Base-by-base conservation (phyloP, 129 eudicot species). In the Rutidosis leptorrhynchoides region DNA sequence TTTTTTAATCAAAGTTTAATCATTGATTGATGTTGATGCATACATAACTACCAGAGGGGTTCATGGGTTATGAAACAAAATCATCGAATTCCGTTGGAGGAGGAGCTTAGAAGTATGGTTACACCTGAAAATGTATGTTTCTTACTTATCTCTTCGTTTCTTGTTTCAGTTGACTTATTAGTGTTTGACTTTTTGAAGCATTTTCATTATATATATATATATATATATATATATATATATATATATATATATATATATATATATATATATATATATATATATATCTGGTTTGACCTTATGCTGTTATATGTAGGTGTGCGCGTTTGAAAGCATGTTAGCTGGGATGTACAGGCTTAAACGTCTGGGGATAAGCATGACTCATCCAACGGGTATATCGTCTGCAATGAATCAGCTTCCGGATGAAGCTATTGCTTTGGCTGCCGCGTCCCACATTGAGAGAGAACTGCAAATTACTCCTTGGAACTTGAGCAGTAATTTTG, bases 341-440 rank as follows among this genome's bases (percentile, higher is more conserved):
- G 96, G 98, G 21, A 76, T 74, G 64, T 84, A 85, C 79, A 87
- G 98, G 81, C 89, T 93, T 12, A 93, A 86, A 68, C 87, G 96
- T 40, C 64, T 93, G 74, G 98, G 98, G 37, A 86, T 93, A 69
- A 85, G 95, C 26, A 88, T 93, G 85, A 90, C 91, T 58, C 78
- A 75, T 56, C 95, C 96, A 27, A 65, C 95, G 12, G 95, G 96
- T 62, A 84, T 93, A 55, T 84, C 96, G 9, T 77, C 95, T 54
- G 98, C 98, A 56, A 86, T 93, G 98, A 93, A 88, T 77, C 98
- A 93, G 83, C 95, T 88, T 54, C 98, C 98, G 30, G 85, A 82
- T 72, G 98, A 93, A 83, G 98, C 98, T 7, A 85, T 93, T 69
- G 85, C 98, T 53, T 83, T 93, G 79, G 96, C 96, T 68, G 98